A percentile compares a stretch with the other conserved stretches of the same genome.
Conservation (phyloP, 768 basidiomycete species). For the Kwoniella dejecticola region DNA sequence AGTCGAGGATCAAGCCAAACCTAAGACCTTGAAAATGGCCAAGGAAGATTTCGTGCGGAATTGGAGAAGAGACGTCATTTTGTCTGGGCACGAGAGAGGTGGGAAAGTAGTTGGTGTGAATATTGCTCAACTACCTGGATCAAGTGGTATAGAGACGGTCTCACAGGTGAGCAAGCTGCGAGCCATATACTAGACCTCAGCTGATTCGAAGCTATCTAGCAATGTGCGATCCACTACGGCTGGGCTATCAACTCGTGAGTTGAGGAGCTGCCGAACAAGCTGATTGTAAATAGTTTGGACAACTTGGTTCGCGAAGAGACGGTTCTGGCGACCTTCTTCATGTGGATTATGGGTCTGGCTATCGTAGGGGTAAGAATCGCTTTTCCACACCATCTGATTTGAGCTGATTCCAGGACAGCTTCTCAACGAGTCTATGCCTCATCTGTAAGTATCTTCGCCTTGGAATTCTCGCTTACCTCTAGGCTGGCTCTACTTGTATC, state of each 20-base stretch:
- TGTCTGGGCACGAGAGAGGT: neutral
- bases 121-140: neutral
- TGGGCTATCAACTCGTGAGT: constrained; percentile 22
- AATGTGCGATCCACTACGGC: constrained; percentile 13
- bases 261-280: too few species aligned
- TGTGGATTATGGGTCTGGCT: constrained; percentile 16
- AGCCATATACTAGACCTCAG: too few species aligned
- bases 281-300: constrained; percentile 9
- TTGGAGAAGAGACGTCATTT: constrained; percentile 1
- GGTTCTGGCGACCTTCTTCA: constrained; percentile 13
- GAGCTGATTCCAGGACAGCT: constrained; percentile 6
- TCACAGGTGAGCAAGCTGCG: too few species aligned
- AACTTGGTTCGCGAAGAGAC: constrained; percentile 18
- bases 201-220: neutral
- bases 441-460: neutral
- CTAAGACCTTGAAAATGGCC: neutral
- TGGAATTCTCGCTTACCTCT: neutral
- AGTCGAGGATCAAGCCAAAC: constrained; percentile 8
- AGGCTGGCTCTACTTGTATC: constrained; percentile 13
- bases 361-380: constrained; percentile 9
- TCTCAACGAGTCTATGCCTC: constrained; percentile 14
- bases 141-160: neutral
- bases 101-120: constrained; percentile 3
- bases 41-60: constrained; percentile 1
- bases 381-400: neutral